A percentile compares a stretch with the other conserved stretches of the same genome.
Evolutionary conservation across 2,329 filamentous ascomycete genomes (phyloP).

Genomic region (Colletotrichum gigasporum): DNA sequence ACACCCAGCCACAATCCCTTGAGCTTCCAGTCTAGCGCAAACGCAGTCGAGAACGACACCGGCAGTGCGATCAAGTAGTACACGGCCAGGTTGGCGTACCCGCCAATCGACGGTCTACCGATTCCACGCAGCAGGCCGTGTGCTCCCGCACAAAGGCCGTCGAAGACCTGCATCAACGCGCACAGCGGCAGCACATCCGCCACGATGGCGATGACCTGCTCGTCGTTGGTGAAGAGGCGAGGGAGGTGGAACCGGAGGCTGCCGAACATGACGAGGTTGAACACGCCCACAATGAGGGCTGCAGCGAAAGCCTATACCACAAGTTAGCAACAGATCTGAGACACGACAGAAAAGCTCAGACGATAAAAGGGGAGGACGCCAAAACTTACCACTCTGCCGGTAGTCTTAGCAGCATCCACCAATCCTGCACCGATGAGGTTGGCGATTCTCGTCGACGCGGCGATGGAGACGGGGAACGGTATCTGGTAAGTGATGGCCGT

Average conservation of each 20-base stretch:
- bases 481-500: slow-evolving; percentile 87
- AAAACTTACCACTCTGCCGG: slow-evolving; percentile 74
- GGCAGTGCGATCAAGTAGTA: slow-evolving; percentile 91
- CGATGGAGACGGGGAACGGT: slow-evolving; percentile 90
- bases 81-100: slow-evolving; percentile 85
- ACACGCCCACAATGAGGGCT: slow-evolving; percentile 75
- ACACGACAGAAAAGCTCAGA: neutral
- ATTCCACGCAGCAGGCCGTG: slow-evolving; percentile 89
- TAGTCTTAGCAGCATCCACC: slow-evolving; percentile 80
- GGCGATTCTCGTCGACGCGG: slow-evolving; percentile 86
- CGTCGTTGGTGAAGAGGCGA: slow-evolving; percentile 79
- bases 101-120: slow-evolving; percentile 88
- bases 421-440: slow-evolving; percentile 92
- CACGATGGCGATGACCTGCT: slow-evolving; percentile 74
- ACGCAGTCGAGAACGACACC: slow-evolving; percentile 80
- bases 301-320: slow-evolving; percentile 61
- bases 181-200: slow-evolving; percentile 79
- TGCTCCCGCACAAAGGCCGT: slow-evolving; percentile 80
- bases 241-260: slow-evolving; percentile 78
- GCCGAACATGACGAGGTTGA: slow-evolving; percentile 79
- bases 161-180: slow-evolving; percentile 90
- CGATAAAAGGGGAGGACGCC: neutral
- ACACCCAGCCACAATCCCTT: slow-evolving; percentile 85
- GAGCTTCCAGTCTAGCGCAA: slow-evolving; percentile 80
- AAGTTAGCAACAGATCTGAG: slow-evolving; percentile 37